Evolutionary conservation across 768 basidiomycete species (phyloP), one percentile per base, ranked within the genome.

Genomic region (Filobasidium floriforme): DNA sequence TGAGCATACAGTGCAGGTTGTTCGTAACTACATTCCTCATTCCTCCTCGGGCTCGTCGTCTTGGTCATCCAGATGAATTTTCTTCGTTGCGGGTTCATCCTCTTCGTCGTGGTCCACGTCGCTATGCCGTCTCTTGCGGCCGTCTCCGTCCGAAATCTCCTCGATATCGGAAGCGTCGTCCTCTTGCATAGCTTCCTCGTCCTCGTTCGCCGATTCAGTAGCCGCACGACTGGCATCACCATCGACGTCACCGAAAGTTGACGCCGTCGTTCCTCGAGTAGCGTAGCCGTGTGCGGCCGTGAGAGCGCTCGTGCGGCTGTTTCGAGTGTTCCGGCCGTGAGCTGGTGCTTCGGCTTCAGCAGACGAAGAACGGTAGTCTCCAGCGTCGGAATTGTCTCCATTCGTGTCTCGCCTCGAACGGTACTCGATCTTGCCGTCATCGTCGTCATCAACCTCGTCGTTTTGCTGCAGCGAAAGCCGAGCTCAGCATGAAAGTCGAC

Each of bases 401-500:
- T 57, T 57, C 24, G 7, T 32, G 12, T 15, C 14, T 22, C n/a
- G 22, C 15, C 15, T 24, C 29, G 29, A 57, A 15, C 62, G 46
- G 26, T 55, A 46, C 15, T 63, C 24, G 22, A 28, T 41, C 40
- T 10, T 14, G 14, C 18, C 41, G 12, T 19, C 52, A 11, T 65
- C 63, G 37, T 65, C 55, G 26, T 65, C 63, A 14, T 65, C 63
- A 3, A 59, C 63, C 9, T 19, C 63, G 12, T 65, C 41, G 26
- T 43, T 32, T 19, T 41, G 24, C 61, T 43, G 11, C 19, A n/a
- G 54, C 12, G 18, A 18, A 24, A 12, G 24, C 18, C 3, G 26
- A 7, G 2, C 6, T 37, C 24, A 19, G 18, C 18, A 22, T 22
- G 5, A 24, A 5, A 6, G 28, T 32, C 22, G n/a, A 22, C 18